Base-by-base conservation (phyloP, 2,329 filamentous ascomycete genomes). In the Venturia asperata region DNA sequence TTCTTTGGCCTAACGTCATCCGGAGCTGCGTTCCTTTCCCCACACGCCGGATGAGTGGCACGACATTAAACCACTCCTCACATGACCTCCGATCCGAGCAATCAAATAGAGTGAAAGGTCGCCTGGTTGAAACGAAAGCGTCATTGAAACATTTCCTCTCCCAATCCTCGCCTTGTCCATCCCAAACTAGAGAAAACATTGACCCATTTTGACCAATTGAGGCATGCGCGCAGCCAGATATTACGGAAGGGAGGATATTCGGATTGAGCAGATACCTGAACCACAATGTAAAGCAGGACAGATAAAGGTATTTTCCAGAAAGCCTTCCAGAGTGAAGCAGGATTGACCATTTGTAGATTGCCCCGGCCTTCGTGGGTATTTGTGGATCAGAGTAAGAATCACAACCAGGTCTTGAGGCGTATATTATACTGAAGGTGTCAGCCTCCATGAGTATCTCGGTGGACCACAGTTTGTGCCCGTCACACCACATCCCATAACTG, bases 381-480 rank as follows among this genome's bases (percentile, higher is more conserved):
- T 84, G 82, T 67, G 82, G 80, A 15, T 78, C 77, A 24, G 61
- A 49, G 19, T 21, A 19, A 37, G 43, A 10, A 37, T 21, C 7
- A n/a, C 10, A 11, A 37, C 2, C 11, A 5, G 13, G 9, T 47
- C 24, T n/a, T 41, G 45, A 7, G 21, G 45, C 19, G 61, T 42
- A 19, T 21, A 15, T 34, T 34, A 47, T 58, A 6, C 10, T 45
- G 64, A 66, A 61, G 45, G 34, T n/a, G 17, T 72, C 72, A 80
- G 83, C 68, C 70, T 82, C 5, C 81, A 84, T 68, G 82, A 85
- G 71, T 85, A 82, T 69, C 74, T 81, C 60, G 76, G 77, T 17
- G 74, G 74, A 4, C 74, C 74, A 61, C 41, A 61, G 9, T 61
- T 61, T 61, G 58, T 34, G 15, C 58, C 58, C 7, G 34, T 70